Evolutionary conservation across 805 yeast genomes (phyloP).

Genomic region (Kodamaea kaohsiungensis): DNA sequence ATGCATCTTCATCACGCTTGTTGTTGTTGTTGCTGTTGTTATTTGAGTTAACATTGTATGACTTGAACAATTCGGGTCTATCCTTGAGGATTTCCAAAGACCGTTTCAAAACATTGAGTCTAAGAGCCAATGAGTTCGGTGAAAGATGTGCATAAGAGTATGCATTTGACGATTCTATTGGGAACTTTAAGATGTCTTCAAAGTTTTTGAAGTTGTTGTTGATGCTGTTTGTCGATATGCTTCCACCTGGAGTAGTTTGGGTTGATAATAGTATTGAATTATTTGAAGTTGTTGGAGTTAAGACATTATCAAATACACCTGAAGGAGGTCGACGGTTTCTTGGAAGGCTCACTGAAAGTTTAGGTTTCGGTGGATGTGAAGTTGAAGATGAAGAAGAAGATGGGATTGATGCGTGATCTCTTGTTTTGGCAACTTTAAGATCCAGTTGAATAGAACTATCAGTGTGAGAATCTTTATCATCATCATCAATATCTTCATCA

Average conservation of each 20-base stretch:
- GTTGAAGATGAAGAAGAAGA: not conserved
- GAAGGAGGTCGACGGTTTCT: slow-evolving; percentile 3
- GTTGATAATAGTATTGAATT: not conserved
- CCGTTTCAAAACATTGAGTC: slow-evolving; percentile 72
- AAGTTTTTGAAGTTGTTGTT: slow-evolving; percentile 12
- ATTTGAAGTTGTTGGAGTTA: slow-evolving; percentile 8
- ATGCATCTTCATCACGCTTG: slow-evolving; percentile 6
- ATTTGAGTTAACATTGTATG: slow-evolving; percentile 13
- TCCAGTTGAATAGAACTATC: not conserved
- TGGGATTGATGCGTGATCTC: not conserved
- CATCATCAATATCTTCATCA: slow-evolving; percentile 7
- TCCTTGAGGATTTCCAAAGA: slow-evolving; percentile 73
- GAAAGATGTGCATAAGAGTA: slow-evolving; percentile 82
- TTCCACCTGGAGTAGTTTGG: not conserved
- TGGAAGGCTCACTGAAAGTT: not conserved
- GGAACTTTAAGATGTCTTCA: slow-evolving; percentile 57
- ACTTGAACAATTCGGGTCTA: slow-evolving; percentile 51
- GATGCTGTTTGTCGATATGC: not conserved
- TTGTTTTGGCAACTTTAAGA: not conserved
- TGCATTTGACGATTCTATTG: slow-evolving; percentile 79
- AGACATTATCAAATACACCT: slow-evolving; percentile 5
- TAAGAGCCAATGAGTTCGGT: slow-evolving; percentile 74
- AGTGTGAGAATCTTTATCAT: not conserved
- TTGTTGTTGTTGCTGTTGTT: no score
- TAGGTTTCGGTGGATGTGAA: not conserved